These are phyloP conservation scores for Chaetomium olivaceum DNA, from an alignment of 2,329 filamentous ascomycete genomes.

Conservation along the genomic window DNA sequence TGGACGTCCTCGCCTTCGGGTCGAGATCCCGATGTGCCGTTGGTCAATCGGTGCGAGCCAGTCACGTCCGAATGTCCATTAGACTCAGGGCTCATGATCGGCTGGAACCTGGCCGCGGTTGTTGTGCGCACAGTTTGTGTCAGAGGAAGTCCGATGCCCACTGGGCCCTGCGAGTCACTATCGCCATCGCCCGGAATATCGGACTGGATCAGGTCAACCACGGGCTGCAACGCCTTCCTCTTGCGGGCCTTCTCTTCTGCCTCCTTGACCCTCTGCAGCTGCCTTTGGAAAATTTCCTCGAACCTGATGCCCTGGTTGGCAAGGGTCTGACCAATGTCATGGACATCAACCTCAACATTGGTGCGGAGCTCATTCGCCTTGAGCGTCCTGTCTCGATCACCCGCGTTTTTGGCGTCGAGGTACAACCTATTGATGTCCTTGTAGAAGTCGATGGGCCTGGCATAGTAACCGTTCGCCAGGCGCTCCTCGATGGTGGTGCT, in stretches of 20 bases:
- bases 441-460: conserved; percentile 84
- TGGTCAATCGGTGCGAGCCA: conserved; percentile 50
- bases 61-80: conserved; percentile 55
- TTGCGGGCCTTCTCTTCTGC: conserved; percentile 63
- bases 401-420: conserved; percentile 78
- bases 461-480: conserved; percentile 96
- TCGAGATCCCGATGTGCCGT: conserved; percentile 56
- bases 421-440: conserved; percentile 82
- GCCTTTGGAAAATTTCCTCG: conserved; percentile 75
- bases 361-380: conserved; percentile 89
- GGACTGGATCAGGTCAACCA: conserved; percentile 51
- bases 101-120: conserved; percentile 54
- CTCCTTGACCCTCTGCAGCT: conserved; percentile 64
- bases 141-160: conserved; percentile 65
- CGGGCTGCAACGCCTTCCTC: conserved; percentile 60
- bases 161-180: conserved; percentile 56
- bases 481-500: conserved; percentile 91
- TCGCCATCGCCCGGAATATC: conserved; percentile 54
- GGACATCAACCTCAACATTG: conserved; percentile 93
- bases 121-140: conserved; percentile 54
- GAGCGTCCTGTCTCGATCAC: conserved; percentile 79
- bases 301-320: conserved; percentile 70
- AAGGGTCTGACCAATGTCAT: conserved; percentile 60
- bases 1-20: conserved; percentile 57
- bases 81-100: conserved; percentile 58